Evolutionary conservation across 805 yeast species (phyloP), one percentile per base, ranked within the genome.

Genomic region (Candida qinlingensis): DNA sequence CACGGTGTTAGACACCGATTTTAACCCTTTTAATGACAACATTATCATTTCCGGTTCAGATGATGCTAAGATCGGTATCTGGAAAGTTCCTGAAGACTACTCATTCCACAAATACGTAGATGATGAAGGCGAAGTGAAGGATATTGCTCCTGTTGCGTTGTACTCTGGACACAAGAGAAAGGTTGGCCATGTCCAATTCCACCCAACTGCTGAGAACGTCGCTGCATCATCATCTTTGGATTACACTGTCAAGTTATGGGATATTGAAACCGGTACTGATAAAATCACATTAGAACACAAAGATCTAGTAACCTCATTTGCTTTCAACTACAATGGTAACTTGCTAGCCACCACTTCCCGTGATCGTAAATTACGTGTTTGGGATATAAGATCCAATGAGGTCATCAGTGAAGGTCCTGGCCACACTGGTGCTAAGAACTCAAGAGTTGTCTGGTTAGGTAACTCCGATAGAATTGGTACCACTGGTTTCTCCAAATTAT

Each of bases 1-100:
- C 29, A 85, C 95, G 7, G 97, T 94, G 35, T 76, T 94, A 57
- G 99, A 94, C 69, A 92, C 98, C 0, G 96, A 87, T 49, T 94
- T 92, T 74, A 86, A 90, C 68, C 99, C 99, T 2, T 94, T 91
- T 65, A 79, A 92, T 64, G 83, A 81, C 50, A 73, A 76, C 55
- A 76, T 81, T 58, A 68, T 91, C 46, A 95, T 83, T 4, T 85
- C 96, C 44, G 83, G 87, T 41, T 84, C 95, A 30, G 92, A 86
- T 52, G 95, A 86, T 62, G 85, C 89, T 4, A 83, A 82, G 60
- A 81, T 94, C 54, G 82, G 85, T 46, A 63, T 94, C 41, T 94
- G 97, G 97, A 79, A 80, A 50, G 85, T 94, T 42, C 99, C 99
- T 0, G 79, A 80, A 43, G 83, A 80, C 57, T 94, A 80, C 69